Evolutionary conservation across 2,329 filamentous ascomycete species (phyloP).

Genomic region (Madurella mycetomatis): DNA sequence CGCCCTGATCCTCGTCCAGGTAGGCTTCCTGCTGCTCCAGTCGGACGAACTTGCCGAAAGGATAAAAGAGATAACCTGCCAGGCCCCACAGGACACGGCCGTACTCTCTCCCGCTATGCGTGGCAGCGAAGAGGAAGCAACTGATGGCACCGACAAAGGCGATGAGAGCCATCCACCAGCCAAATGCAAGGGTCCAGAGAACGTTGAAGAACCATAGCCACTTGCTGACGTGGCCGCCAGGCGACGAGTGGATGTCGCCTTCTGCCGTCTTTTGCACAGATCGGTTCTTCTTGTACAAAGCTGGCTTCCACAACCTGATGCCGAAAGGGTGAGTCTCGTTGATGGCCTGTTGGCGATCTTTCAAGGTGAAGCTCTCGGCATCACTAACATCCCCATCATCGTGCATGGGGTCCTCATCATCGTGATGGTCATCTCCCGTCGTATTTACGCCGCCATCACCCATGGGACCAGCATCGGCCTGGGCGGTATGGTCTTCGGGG

Average conservation of each 20-base stretch:
- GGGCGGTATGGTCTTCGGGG: constrained; percentile 18
- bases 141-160: constrained; percentile 68
- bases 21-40: constrained; percentile 93
- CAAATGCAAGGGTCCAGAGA: constrained; percentile 85
- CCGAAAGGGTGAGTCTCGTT: constrained; percentile 98
- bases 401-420: constrained; percentile 29
- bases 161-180: constrained; percentile 88
- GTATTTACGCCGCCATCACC: constrained; percentile 30
- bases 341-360: constrained; percentile 94
- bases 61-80: constrained; percentile 84
- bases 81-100: constrained; percentile 80
- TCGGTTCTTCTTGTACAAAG: constrained; percentile 93
- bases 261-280: constrained; percentile 96
- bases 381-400: constrained; percentile 69
- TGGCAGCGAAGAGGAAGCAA: constrained; percentile 75
- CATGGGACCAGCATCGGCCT: constrained; percentile 9
- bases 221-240: constrained; percentile 77
- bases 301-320: constrained; percentile 98
- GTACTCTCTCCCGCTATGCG: constrained; percentile 78
- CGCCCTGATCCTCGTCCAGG: constrained; percentile 87
- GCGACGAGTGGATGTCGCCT: constrained; percentile 92
- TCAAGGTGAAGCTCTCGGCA: constrained; percentile 94
- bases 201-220: constrained; percentile 88
- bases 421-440: constrained; percentile 31
- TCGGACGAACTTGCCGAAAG: constrained; percentile 93